Evolutionary conservation across 768 basidiomycete species (phyloP), one percentile per base, ranked within the genome.

Genomic region (Exidia glandulosa): DNA sequence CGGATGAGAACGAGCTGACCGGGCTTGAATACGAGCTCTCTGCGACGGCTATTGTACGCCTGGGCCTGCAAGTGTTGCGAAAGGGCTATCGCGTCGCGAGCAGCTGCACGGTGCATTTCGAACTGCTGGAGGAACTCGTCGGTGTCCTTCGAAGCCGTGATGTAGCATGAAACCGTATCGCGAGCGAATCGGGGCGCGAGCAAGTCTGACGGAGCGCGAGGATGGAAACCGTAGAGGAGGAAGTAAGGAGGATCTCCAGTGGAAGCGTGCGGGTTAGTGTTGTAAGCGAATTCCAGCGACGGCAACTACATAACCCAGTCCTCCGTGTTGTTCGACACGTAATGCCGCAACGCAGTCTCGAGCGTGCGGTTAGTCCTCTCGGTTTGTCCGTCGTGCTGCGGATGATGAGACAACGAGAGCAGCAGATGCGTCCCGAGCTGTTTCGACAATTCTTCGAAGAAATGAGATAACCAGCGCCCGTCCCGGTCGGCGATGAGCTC

Each of bases 361-460:
- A 64, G 54, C 23, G 63, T 57, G 0, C 32, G 70, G 57, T 76
- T 78, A 19, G 65, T 67, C 16, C 71, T 61, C 63, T 76, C 74
- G 0, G 73, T 75, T 30, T 68, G 71, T 56, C 72, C 70, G 58
- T 79, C 73, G 3, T 75, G 73, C 63, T 79, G 71, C 0, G 76
- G 78, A 52, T 80, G 79, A 60, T 74, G 79, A 0, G 75, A 36
- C 7, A 62, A 58, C 0, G 60, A 60, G 0, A 62, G 37, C 0
- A 45, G 33, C 60, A 62, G 58, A 3, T 33, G 29, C 0, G 37
- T 59, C 12, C 50, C 57, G 14, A 64, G 6, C 5, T 16, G 25
- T 29, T 32, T 62, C 0, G 27, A 23, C 0, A 64, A 48, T 19
- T 30, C 57, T 23, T 27, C 52, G 62, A 62, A 65, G 29, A 65